Evolutionary conservation across 2,329 filamentous ascomycete genomes (phyloP), one percentile per base, ranked within the genome.

Genomic region (Hymenotorrendiella dingleyae): DNA sequence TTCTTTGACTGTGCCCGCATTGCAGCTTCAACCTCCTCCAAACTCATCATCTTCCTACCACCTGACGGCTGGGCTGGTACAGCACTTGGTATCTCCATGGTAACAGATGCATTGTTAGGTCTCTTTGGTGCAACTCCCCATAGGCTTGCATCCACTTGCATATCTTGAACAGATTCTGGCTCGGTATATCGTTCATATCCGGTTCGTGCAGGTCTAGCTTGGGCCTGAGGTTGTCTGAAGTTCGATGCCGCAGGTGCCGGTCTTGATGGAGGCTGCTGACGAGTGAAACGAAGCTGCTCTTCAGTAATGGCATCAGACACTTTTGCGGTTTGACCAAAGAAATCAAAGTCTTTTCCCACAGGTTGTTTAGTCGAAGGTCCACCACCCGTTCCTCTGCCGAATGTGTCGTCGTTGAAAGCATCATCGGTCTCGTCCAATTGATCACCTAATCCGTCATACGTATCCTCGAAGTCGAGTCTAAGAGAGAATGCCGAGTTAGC

Each of bases 361-460:
- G 71, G 57, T 54, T 73, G 64, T 56, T 68, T 65, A 27, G 63
- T 53, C 14, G 63, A 60, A 14, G 63, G 67, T 26, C 64, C 67
- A 43, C 62, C 61, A 23, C 12, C 29, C 8, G 24, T 64, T 67
- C 70, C 74, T 44, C 65, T 66, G 20, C 78, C 86, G 62, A 98
- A 98, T 2, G 93, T 98, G 62, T 97, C 93, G 57, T 97, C 88
- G 65, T 98, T 98, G 73, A 96, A 88, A 38, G 78, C 88, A 70
- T 98, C 93, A 59, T 91, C 86, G 16, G 86, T 83, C 62, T 98
- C 91, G 58, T 95, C 83, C 26, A 98, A 81, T 64, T 86, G 81
- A 60, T 95, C 86, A 43, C 89, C 93, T 29, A 98, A 73, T 14
- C 91, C 91, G 65, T 98, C 93, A 62, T 97, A 97, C 27, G 91